These are phyloP conservation scores for Cenchrus fungigraminus DNA, from an alignment of 176 grass and related monocot species.

Conservation along the genomic window DNA sequence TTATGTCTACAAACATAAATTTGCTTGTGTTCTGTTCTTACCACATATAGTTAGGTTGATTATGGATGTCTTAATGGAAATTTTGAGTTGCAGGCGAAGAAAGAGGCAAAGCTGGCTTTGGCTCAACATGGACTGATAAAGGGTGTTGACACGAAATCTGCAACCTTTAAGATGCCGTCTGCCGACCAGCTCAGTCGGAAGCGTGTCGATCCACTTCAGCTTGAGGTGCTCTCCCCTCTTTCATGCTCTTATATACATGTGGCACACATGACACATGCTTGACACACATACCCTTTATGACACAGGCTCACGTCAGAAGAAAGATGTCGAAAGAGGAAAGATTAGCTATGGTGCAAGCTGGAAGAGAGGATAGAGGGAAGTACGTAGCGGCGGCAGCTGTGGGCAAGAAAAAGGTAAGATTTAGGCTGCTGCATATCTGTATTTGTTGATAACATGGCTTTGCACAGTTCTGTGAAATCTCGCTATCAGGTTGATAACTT, in stretches of 20 bases:
- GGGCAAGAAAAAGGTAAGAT: constrained; percentile 76
- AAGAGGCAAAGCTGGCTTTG: constrained; percentile 67
- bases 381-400: constrained; percentile 59
- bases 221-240: constrained; percentile 49
- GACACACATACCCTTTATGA: not conserved
- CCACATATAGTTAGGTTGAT: not conserved
- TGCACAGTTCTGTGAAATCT: not conserved
- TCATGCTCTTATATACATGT: too few species aligned
- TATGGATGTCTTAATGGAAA: not conserved
- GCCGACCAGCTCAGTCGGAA: constrained; percentile 74
- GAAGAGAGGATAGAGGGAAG: constrained; percentile 77
- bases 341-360: constrained; percentile 65
- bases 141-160: constrained; percentile 36
- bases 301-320: constrained; percentile 61
- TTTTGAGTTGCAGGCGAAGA: constrained; percentile 67
- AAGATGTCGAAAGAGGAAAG: constrained; percentile 77
- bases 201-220: constrained; percentile 69
- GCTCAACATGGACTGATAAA: constrained; percentile 65
- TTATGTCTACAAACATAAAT: not conserved
- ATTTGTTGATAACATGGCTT: not conserved
- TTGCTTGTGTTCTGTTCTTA: not conserved
- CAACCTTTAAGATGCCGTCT: constrained; percentile 66
- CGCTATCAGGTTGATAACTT: not conserved
- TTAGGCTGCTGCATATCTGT: not conserved
- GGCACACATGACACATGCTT: not conserved